These are phyloP conservation scores for Coemansia sp. DNA, from an alignment of 192 early-diverging fungal species.

Conservation along the genomic window DNA sequence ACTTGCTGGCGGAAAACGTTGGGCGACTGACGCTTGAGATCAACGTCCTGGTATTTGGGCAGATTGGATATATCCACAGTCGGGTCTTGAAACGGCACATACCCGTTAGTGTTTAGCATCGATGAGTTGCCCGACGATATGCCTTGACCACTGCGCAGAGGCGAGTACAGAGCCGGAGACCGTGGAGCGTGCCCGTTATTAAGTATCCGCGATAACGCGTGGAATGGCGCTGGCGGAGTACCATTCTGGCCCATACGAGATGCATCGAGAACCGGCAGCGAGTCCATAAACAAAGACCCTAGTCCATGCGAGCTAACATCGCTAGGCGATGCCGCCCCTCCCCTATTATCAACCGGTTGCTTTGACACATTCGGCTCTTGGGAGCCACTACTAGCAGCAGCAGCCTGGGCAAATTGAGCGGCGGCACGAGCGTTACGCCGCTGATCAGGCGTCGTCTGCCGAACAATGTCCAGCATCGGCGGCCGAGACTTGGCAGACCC, in stretches of 20 bases:
- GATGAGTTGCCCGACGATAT: conserved; percentile 16
- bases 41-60: conserved; percentile 32
- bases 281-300: conserved; percentile 47
- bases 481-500: conserved; percentile 16
- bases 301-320: conserved; percentile 37
- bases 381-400: not conserved
- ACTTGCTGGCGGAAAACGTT: not conserved
- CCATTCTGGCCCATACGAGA: conserved; percentile 15
- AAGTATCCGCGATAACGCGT: conserved; percentile 15
- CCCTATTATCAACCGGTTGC: not conserved
- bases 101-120: conserved; percentile 9
- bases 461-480: conserved; percentile 14
- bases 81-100: conserved; percentile 58
- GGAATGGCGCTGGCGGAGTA: not conserved
- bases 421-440: conserved; percentile 25
- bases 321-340: not conserved
- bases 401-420: conserved; percentile 25
- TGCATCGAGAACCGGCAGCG: conserved; percentile 19
- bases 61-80: conserved; percentile 45
- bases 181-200: conserved; percentile 11
- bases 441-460: not conserved
- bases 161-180: conserved; percentile 4
- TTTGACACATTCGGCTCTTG: not conserved
- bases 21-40: conserved; percentile 11
- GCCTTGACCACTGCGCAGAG: not conserved